These are phyloP conservation scores for Lepiota subincarnata DNA, from an alignment of 768 basidiomycete species.

Conservation along the genomic window DNA sequence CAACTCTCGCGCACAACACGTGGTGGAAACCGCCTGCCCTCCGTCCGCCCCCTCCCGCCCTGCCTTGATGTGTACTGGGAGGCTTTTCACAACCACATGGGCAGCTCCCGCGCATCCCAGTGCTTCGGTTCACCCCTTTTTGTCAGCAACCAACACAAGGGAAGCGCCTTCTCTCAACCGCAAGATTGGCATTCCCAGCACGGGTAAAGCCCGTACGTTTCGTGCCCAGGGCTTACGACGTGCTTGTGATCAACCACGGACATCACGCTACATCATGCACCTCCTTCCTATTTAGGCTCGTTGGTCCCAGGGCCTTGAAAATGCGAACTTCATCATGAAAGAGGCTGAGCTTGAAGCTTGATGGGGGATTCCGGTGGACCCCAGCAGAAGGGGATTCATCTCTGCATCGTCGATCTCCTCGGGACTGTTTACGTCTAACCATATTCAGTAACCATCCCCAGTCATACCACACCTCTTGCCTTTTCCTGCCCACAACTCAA, in stretches of 20 bases:
- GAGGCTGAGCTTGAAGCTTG: neutral
- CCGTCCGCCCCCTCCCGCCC: neutral
- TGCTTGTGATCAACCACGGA: slow-evolving; percentile 14
- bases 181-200: neutral
- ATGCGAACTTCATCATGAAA: slow-evolving; percentile 11
- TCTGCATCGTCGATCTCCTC: slow-evolving; percentile 7
- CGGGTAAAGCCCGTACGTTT: neutral
- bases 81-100: neutral
- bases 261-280: slow-evolving; percentile 17
- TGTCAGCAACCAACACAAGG: neutral
- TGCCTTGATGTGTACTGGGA: too few relatives aligned
- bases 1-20: slow-evolving; percentile 24
- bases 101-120: slow-evolving; percentile 3
- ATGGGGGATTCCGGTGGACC: neutral
- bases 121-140: neutral
- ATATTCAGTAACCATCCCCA: slow-evolving; percentile 3
- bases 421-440: neutral
- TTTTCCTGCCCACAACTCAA: slow-evolving; percentile 7
- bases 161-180: slow-evolving; percentile 1
- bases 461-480: neutral
- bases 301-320: slow-evolving; percentile 25
- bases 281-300: slow-evolving; percentile 11
- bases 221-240: slow-evolving; percentile 12
- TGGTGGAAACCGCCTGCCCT: slow-evolving; percentile 14
- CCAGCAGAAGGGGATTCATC: neutral